Base-by-base conservation (phyloP, 768 basidiomycete species). In the Coprinopsis cinerea region DNA sequence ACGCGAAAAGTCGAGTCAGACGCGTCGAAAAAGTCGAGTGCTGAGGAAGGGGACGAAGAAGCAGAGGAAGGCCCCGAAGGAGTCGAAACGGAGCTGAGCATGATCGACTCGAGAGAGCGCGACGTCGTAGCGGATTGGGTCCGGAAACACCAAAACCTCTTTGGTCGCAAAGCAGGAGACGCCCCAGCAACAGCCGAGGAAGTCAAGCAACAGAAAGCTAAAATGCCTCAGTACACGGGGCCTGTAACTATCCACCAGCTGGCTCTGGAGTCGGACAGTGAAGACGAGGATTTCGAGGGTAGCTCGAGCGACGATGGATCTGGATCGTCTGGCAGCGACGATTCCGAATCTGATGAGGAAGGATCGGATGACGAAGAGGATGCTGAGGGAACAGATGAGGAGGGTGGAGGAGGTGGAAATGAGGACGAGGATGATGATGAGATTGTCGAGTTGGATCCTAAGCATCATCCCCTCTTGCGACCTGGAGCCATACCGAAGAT, bases 71-170 rank as follows among this genome's bases (percentile, higher is more conserved):
- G n/a, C 17, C 24, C 18, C 15, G 18, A 49, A n/a, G 48, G 40
- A 22, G 67, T 78, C 39, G 85, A 87, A 61, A 79, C 79, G 1
- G 79, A 81, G 58, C 85, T 90, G 58, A 73, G 75, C 25, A 81
- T 88, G 76, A 74, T 90, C 3, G 88, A 90, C 53, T 79, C 77
- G 23, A 72, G 70, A 55, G 86, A 89, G 60, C 76, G 81, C 57
- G 79, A 81, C 30, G 74, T 77, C 20, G 81, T 90, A 43, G 67
- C 71, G 28, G 71, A 74, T 25, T 90, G 88, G 88, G 75, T 81
- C n/a, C 67, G 78, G 39, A 66, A 68, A 44, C 73, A 80, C 47
- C 73, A 76, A 20, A 71, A 76, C 55, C 52, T 76, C 17, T 85
- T 89, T 64, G 84, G 84, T 47, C 68, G 69, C 57, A 61, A 44